Evolutionary conservation across 192 early-diverging fungal genomes (phyloP), one percentile per base, ranked within the genome.

Genomic region (Chytriomyces sp.): DNA sequence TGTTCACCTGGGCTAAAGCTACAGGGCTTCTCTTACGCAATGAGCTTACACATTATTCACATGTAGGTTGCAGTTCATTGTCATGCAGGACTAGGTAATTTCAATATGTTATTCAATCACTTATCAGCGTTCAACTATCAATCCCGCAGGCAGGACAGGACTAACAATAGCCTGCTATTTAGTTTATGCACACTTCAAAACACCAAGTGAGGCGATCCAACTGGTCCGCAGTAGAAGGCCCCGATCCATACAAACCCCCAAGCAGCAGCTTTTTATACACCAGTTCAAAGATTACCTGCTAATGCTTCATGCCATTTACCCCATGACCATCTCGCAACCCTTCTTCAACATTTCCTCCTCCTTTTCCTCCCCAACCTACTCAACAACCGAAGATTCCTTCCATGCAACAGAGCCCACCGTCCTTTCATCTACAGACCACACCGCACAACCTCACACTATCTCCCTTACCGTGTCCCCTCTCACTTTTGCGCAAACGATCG

Each of bases 151-250:
- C 17, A 36, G 84, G 39, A 85, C 84, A 3, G 84, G 84, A 1
- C 69, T 82, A 36, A 54, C 80, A 7, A 85, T 85, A 64, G 84
- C 81, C 8, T 85, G 84, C 71, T 81, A 81, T 56, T 70, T 85
- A 2, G 73, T 85, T 14, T 85, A 80, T 52, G 61, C 72, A 2
- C 25, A 58, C 1, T 39, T 69, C 38, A 77, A 75, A 63, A 55
- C 59, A n/a, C 72, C 75, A n/a, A 60, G 0, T n/a, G 22, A 78
- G 67, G 80, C 80, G 14, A 79, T 82, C 30, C 37, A 41, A 19
- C 33, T 69, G 2, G 75, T 80, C 3, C 62, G 78, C 49, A 56
- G 26, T 40, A 19, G 6, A 25, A 49, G 82, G 17, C 82, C 82
- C 5, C 53, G 63, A 26, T 84, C 82, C 14, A 39, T 84, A 26